Evolutionary conservation across 1,139 yeast species (phyloP), one percentile per base, ranked within the genome.

Genomic region (Yamadazyma atmosphaerica): DNA sequence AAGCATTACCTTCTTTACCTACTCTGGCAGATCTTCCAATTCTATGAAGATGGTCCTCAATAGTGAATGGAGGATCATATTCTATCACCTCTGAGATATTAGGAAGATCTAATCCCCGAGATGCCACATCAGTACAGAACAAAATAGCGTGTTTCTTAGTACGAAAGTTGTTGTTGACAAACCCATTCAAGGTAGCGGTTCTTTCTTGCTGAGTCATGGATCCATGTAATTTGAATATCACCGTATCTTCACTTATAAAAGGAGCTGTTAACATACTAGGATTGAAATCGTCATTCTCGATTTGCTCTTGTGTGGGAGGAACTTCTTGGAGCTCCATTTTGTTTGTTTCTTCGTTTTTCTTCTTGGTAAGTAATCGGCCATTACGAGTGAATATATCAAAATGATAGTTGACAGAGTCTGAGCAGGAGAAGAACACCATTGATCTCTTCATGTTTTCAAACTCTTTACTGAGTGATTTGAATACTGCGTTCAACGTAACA

Each of bases 321-420:
- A 40, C 52, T 43, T 50, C 51, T 7, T 44, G 43, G 12, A 47
- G 44, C 32, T 51, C 60, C 6, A 49, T 35, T 44, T 54, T 53
- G 2, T 55, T 60, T 11, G 55, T 41, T 29, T 63, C 67, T 34
- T 52, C 52, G 34, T 58, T 55, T 41, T 54, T 58, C 35, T 41
- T 60, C 60, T 51, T 65, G 50, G 50, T 62, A 17, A 67, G 63
- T 26, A 64, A 60, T 39, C 65, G 64, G 10, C 85, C 85, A 10
- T 67, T 67, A 42, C 81, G 61, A 3, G 94, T 74, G 51, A 90
- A 81, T 0, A 81, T 83, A 36, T 79, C 77, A 59, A 81, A 88
- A 62, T 92, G 97, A 65, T 86, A 92, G 50, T 92, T 89, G 16
- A 94, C 98, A 11, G 96, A 86, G 56, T 92, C 98, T 0, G 98